A percentile compares a stretch with the other conserved stretches of the same genome.
Conservation (phyloP, 2,329 filamentous ascomycete genomes). For the Aspergillus persii region DNA sequence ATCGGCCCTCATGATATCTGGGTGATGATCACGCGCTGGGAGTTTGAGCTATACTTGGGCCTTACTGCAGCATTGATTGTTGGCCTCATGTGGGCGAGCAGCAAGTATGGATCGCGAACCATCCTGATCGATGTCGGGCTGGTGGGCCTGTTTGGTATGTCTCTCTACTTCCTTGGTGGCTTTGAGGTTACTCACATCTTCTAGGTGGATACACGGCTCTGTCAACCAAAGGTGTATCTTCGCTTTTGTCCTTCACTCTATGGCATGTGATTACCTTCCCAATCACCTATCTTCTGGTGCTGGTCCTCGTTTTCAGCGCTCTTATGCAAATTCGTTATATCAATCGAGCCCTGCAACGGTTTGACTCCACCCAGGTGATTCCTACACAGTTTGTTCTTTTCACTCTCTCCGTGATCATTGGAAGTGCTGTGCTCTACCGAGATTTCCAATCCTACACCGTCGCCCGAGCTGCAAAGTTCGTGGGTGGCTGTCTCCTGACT, state of each 20-base stretch:
- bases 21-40: conserved; percentile 80
- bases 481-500: conserved; percentile 85
- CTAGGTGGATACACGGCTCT: conserved; percentile 91
- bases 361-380: conserved; percentile 97
- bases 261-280: conserved; percentile 88
- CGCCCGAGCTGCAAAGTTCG: conserved; percentile 75
- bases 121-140: conserved; percentile 91
- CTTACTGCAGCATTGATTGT: conserved; percentile 73
- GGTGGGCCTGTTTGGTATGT: conserved; percentile 82
- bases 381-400: conserved; percentile 97
- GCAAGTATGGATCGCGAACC: conserved; percentile 76
- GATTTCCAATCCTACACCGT: conserved; percentile 84
- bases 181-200: conserved; percentile 15
- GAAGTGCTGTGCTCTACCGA: conserved; percentile 87
- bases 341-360: conserved; percentile 84
- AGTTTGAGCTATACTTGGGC: conserved; percentile 86
- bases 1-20: conserved; percentile 88
- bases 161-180: neutral
- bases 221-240: conserved; percentile 94
- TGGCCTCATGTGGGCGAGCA: conserved; percentile 76
- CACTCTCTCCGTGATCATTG: conserved; percentile 90
- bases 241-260: conserved; percentile 86
- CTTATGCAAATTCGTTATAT: conserved; percentile 97
- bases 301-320: conserved; percentile 77
- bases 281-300: conserved; percentile 81